Evolutionary conservation across 345 rosid genomes (phyloP), one percentile per base, ranked within the genome.

Genomic region (Excoecaria cochinchinensis): DNA sequence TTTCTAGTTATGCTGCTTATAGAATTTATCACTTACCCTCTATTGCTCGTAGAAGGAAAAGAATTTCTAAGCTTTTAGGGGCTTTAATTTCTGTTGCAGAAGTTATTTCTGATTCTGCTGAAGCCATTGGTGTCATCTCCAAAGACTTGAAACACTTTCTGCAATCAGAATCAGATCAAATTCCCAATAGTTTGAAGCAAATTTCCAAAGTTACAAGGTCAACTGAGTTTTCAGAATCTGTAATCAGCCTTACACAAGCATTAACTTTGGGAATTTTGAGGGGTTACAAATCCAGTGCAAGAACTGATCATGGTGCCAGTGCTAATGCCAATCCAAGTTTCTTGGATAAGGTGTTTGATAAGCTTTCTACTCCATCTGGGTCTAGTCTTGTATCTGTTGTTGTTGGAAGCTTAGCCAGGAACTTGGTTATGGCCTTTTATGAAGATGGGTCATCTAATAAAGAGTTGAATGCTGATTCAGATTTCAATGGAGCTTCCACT

Each of bases 351-450:
- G 90, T 88, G 12, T 74, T 88, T 74, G 89, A 92, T 70, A 94
- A 86, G 88, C 82, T 92, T 7, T 85, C 88, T 5, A 82, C 91
- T 1, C 78, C 88, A 15, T 80, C 92, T 31, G 97, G 95, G 56
- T 82, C 90, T 21, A 92, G 90, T 78, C 89, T 94, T 39, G 97
- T 87, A 47, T 92, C 93, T n/a, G 88, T 82, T 17, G 85, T 92
- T 53, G 93, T 87, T 36, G 97, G 97, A 61, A 90, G 91, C 82
- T 91, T 94, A 65, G 97, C 98, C 4, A 89, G 88, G 72, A 90
- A 87, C 84, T 75, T 92, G 79, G 91, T 85, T 64, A 69, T 87
- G 80, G 92, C 86, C 11, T 72, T 80, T 60, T 86, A 31, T 72
- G 67, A 78, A 1, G 77, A 67, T 17, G 76, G 62, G 3, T 9